Base-by-base conservation (phyloP, 2,329 filamentous ascomycete species). In the Purpureocillium lavendulum region DNA sequence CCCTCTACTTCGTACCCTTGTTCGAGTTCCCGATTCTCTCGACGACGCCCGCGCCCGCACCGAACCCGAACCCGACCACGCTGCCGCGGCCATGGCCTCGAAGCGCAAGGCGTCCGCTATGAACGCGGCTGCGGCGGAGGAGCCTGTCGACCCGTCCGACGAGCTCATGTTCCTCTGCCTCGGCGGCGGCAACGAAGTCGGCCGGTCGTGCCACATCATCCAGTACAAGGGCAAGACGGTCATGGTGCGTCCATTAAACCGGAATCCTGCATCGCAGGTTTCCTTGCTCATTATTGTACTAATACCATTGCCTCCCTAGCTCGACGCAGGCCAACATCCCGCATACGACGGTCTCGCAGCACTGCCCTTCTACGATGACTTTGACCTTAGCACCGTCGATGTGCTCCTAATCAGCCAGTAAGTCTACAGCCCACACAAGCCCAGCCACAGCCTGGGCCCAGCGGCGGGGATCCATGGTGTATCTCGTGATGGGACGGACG, bases 201-300 rank as follows among this genome's bases (percentile, higher is more conserved):
- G 92, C 39, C 77, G 92, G 49, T 97, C 92, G 49, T 97, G 92
- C 62, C 92, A 98, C 60, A 95, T 98, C 52, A 81, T 98, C 44
- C 88, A 97, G 57, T 98, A 98, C 75, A 98, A 97, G 66, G 92
- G 92, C 45, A 98, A 98, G 65, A 97, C 90, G 6, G 87, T 98
- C 50, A 98, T 98, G 92, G 88, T 94, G 69, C 3, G 10, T 12
- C 15, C 21, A 17, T 15, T 26, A n/a, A n/a, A n/a, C n/a, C n/a
- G n/a, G n/a, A n/a, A n/a, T n/a, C n/a, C n/a, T 33, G 5, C 16
- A 14, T 30, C 16, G 13, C 35, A 8, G 21, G 10, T 30, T 30
- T 9, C 28, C 30, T 17, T 16, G 8, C 18, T 37, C 14, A 33
- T 36, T 38, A 39, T 32, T 36, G 30, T 18, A 35, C 26, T 40